These are phyloP conservation scores for Picea abies DNA, from an alignment of 83 land plant species.

Conservation along the genomic window DNA sequence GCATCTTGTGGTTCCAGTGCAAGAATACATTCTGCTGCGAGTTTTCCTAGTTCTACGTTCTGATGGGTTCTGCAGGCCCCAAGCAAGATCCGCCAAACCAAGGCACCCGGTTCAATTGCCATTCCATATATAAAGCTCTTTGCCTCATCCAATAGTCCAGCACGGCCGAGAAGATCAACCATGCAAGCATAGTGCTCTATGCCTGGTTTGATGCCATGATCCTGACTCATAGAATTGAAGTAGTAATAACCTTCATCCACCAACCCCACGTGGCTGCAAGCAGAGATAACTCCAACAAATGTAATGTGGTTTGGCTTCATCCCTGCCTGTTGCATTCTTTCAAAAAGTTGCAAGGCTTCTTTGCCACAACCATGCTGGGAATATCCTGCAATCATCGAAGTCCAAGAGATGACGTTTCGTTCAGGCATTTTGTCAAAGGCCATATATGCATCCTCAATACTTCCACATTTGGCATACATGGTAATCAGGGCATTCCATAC, in stretches of 20 bases:
- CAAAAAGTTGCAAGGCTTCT: background rate
- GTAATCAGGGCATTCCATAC: conserved; percentile 28
- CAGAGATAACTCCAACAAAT: conserved; percentile 4
- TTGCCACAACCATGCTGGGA: background rate
- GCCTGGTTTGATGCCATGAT: background rate
- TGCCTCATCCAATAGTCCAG: conserved; percentile 4
- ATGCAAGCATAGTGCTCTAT: conserved; percentile 4
- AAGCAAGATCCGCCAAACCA: background rate
- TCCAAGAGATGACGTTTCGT: conserved; percentile 51
- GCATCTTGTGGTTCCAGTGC: conserved; percentile 19
- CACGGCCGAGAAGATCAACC: conserved; percentile 9
- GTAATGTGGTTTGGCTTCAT: background rate
- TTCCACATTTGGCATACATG: conserved; percentile 32
- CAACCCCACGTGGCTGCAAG: background rate
- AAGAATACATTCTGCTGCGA: background rate
- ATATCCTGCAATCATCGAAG: conserved; percentile 33
- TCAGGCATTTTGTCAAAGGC: conserved; percentile 39
- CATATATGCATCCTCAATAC: conserved; percentile 18
- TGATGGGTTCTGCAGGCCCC: background rate
- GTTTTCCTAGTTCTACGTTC: background rate
- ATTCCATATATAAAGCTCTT: background rate
- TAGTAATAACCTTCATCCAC: background rate
- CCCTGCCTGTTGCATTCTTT: background rate
- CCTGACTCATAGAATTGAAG: background rate
- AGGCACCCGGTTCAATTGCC: background rate